A percentile compares a stretch with the other conserved stretches of the same genome.
These are phyloP conservation scores for Penicillium sp. DNA, from an alignment of 2,329 filamentous ascomycete genomes.

Conservation along the genomic window DNA sequence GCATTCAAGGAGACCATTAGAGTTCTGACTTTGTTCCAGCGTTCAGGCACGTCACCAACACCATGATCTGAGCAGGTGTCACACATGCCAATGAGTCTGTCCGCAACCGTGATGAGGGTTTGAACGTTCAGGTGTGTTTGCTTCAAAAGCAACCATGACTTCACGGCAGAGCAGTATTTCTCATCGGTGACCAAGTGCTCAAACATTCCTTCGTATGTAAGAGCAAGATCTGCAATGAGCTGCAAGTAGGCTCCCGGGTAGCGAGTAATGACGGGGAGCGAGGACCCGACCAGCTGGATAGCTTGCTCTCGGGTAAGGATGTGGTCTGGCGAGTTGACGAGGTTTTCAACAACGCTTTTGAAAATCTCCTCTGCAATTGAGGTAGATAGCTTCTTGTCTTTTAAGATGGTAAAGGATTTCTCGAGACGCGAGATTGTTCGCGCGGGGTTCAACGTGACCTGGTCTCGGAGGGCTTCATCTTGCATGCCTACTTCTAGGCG, in stretches of 20 bases:
- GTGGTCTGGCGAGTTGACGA: conserved; percentile 3
- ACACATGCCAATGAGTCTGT: conserved; percentile 8
- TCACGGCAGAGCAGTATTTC: conserved; percentile 1
- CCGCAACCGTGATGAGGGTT: background rate
- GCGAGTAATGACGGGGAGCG: conserved; percentile 7
- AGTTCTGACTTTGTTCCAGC: conserved; percentile 2
- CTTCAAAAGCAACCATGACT: conserved; percentile 7
- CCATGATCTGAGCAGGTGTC: conserved; percentile 10
- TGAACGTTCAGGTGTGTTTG: conserved; percentile 3
- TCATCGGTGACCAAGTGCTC: conserved; percentile 10
- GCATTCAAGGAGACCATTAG: conserved; percentile 1
- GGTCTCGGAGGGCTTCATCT: conserved; percentile 4
- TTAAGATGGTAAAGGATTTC: conserved; percentile 7
- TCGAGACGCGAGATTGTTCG: conserved; percentile 10
- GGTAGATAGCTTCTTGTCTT: background rate
- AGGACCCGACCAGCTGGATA: conserved; percentile 7
- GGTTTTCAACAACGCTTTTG: conserved; percentile 5
- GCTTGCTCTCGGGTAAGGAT: conserved; percentile 4
- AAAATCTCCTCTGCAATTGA: conserved; percentile 7
- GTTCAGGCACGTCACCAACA: background rate
- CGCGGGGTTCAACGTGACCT: conserved; percentile 4
- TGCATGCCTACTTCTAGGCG: conserved; percentile 4
- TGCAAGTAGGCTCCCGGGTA: conserved; percentile 2
- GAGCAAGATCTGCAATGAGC: background rate
- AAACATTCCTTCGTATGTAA: conserved; percentile 3